Evolutionary conservation across 148 eudicot species (phyloP), one percentile per base, ranked within the genome.

Genomic region (Talinum fruticosum): DNA sequence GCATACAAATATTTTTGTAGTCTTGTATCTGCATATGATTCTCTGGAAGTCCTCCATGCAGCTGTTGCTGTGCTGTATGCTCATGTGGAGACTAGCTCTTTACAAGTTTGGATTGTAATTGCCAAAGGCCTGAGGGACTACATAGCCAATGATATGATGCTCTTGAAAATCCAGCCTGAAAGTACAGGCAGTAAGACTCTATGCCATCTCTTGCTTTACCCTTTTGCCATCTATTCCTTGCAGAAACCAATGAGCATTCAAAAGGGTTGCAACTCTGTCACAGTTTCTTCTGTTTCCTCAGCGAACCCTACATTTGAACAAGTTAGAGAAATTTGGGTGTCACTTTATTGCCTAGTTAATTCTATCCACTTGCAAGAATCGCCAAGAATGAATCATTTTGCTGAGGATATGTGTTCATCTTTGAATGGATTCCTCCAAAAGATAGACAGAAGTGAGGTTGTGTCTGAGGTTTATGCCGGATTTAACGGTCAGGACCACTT

Each of bases 101-200:
- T 91, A 45, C 78, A 75, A 71, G 76, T 87, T n/a, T 95, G 97
- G 98, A 75, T n/a, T n/a, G n/a, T n/a, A n/a, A n/a, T n/a, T n/a
- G n/a, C n/a, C n/a, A 84, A 83, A 37, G 80, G 88, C 72, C 59
- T 94, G 44, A 86, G 79, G 78, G 92, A 84, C 69, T 85, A 83
- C 78, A 69, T 88, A 57, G 74, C 83, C 6, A 86, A 78, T 51
- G 86, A 87, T 79, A 75, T 73, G 12, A 30, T n/a, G n/a, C n/a
- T n/a, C 75, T 65, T 90, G 76, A n/a, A 84, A 82, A 65, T 69
- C 41, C 86, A 80, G 62, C 77, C 82, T 71, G 85, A 74, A 61
- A 82, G 78, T n/a, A n/a, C n/a, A n/a, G n/a, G n/a, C n/a, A n/a
- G n/a, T n/a, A n/a, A n/a, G n/a, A n/a, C n/a, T n/a, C n/a, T n/a